A percentile compares a stretch with the other conserved stretches of the same genome.
These are phyloP conservation scores for Aspergillus latus DNA, from an alignment of 2,329 filamentous ascomycete genomes.

Conservation along the genomic window DNA sequence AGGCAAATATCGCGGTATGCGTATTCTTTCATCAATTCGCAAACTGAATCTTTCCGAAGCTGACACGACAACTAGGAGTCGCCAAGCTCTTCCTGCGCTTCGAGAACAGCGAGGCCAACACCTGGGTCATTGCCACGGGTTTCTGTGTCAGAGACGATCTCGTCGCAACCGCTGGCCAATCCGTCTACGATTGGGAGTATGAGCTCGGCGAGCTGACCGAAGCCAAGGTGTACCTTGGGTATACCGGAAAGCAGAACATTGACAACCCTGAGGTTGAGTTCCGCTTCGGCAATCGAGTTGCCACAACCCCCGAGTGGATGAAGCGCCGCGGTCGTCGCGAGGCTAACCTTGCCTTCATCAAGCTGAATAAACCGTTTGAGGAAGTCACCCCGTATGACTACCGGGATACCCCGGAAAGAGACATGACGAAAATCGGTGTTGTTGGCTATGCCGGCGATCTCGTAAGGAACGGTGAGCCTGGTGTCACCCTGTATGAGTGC, in stretches of 20 bases:
- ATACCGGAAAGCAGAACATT: background rate
- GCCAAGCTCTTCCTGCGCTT: constrained; percentile 4
- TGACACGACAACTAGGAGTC: background rate
- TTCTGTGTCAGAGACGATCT: constrained; percentile 1
- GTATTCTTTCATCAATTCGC: background rate
- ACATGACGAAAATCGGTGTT: background rate
- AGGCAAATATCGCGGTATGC: constrained; percentile 7
- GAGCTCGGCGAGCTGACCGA: background rate
- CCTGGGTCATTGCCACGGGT: background rate
- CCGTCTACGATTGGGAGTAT: constrained; percentile 2
- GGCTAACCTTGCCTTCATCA: constrained; percentile 1
- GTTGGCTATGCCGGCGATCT: constrained; percentile 3
- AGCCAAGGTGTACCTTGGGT: constrained; percentile 4
- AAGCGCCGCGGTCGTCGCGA: background rate
- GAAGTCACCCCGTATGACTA: background rate
- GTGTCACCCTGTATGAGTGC: background rate
- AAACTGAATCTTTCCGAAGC: background rate
- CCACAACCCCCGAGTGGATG: background rate
- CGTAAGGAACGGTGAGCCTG: background rate
- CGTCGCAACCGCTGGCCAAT: constrained; percentile 1
- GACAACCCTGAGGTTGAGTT: constrained; percentile 1
- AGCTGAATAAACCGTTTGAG: background rate
- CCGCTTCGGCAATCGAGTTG: background rate
- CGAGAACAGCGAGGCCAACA: background rate
- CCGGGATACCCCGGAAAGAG: background rate